Base-by-base conservation (phyloP, 306 rosid genomes). In the Crotalaria pallida region DNA sequence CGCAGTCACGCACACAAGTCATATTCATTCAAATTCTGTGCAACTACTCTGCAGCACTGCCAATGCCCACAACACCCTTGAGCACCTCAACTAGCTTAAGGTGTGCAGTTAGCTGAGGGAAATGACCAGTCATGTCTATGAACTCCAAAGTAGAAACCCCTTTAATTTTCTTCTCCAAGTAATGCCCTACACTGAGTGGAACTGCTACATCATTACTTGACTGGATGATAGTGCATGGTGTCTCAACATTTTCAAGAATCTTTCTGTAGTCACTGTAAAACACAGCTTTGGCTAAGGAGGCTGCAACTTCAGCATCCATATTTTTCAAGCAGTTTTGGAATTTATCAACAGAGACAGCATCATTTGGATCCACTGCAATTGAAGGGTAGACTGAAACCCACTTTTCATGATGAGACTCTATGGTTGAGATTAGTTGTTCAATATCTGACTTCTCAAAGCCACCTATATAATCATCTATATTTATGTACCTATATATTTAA, bases 41-140 rank as follows among this genome's bases (percentile, higher is more conserved):
- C 3, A 38, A 38, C 44, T 38, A 38, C n/a, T 38, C 4, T 2
- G 44, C 12, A 24, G 44, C 12, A 24, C 3, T 11, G 1, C 70
- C 79, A 78, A 65, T 36, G 26, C 82, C 86, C 69, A 82, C 50
- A 67, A 76, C 72, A 13, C 49, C 75, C 53, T 84, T 76, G 5
- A 92, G 77, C 61, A 83, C 81, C 65, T 89, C 82, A 74, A 87
- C 89, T 3, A 92, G 74, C 85, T 76, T 77, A 27, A 77, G 80
- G 31, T 79, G 96, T 1, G 98, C 88, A 62, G 90, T 92, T 18
- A 92, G 62, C 43, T 84, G 91, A 51, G 98, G 98, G 57, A 84
- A 85, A 74, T 92, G 98, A 0, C 92, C 96, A 7, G 16, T 16
- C 15, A 71, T 47, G 10, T 77, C 81, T 1, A 92, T 73, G 48